Base-by-base conservation (phyloP, 495 filamentous ascomycete species). In the Chaetomidium leptoderma region DNA sequence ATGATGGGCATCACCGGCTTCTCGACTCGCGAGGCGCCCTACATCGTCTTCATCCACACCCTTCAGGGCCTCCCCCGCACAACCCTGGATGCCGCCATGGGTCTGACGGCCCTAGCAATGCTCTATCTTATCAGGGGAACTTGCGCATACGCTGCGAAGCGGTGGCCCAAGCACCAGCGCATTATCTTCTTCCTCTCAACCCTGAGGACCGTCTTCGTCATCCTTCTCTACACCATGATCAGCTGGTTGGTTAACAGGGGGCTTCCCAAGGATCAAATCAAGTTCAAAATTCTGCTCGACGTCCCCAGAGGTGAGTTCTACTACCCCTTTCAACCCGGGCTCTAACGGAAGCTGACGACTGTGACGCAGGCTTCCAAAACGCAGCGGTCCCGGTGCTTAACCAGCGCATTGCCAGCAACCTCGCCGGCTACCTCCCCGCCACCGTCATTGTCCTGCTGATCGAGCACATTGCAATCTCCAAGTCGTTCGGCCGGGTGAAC, bases 381-480 rank as follows among this genome's bases (percentile, higher is more conserved):
- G 90, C 88, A 7, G 83, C 76, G n/a, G 89, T 86, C n/a, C 91
- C 91, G 0, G 76, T 70, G 0, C 73, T 97, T 55, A 83, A 87
- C 63, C 32, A 59, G 45, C 49, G 50, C 13, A 66, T 72, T 21
- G 66, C 64, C 1, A 63, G 65, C 54, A 60, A 63, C 13, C 68
- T 72, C 5, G 54, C 55, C 3, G 24, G 64, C 30, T 67, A 77
- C 37, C 70, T 79, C 9, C 70, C 70, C 13, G 63, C 68, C 9
- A 76, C 73, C 0, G 88, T 97, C 43, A 96, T 98, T 62, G 95
- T 98, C 8, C 77, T 97, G 42, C 76, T 98, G 44, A 97, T 98
- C 63, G 93, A 98, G 71, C 90, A 95, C 68, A 92, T 93, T 62
- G 88, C 95, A n/a, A 98, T 98, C 59, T 90, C 92, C 33, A 98